phyloP scores from a whole-genome alignment of 495 filamentous ascomycete species.

The Hyaloscypha finlandica region DNA sequence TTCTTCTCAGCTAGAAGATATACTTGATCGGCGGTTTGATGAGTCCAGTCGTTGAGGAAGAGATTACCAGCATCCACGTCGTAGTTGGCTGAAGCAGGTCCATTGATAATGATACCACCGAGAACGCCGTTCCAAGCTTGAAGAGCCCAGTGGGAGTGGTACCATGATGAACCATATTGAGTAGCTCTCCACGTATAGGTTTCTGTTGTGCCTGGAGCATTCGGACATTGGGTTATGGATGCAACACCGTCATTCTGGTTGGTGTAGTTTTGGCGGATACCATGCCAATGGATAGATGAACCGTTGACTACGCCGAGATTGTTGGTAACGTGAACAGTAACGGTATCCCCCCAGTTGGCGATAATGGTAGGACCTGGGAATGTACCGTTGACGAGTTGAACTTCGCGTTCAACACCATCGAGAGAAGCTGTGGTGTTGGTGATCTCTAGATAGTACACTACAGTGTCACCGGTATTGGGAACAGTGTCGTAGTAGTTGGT shows the following conservation, averaged over 20 bases:
- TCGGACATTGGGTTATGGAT: constrained; percentile 63
- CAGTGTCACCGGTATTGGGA: constrained; percentile 48
- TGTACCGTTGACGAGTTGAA: constrained; percentile 28
- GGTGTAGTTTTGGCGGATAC: constrained; percentile 60
- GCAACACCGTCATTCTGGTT: constrained; percentile 62
- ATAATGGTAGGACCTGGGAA: constrained; percentile 35
- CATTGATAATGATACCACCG: constrained; percentile 48
- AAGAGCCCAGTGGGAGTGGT: constrained; percentile 42
- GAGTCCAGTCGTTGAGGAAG: constrained; percentile 34
- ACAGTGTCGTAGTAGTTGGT: constrained; percentile 53
- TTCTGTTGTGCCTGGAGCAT: constrained; percentile 48
- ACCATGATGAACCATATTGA: constrained; percentile 49
- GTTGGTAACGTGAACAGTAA: constrained; percentile 21
- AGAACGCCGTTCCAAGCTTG: constrained; percentile 54
- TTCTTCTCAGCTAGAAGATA: constrained; percentile 37
- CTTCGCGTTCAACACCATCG: constrained; percentile 45
- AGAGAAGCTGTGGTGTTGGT: constrained; percentile 45
- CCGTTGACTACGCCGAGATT: constrained; percentile 10
- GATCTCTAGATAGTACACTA: constrained; percentile 43
- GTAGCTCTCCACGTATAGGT: constrained; percentile 36
- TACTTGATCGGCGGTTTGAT: constrained; percentile 41
- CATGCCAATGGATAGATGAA: constrained; percentile 61
- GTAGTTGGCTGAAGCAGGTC: constrained; percentile 44
- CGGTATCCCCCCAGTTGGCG: constrained; percentile 44
- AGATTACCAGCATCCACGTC: constrained; percentile 37